A percentile compares a stretch with the other conserved stretches of the same genome.
These are phyloP conservation scores for Lentinula aciculospora DNA, from an alignment of 768 basidiomycete genomes.

Conservation along the genomic window DNA sequence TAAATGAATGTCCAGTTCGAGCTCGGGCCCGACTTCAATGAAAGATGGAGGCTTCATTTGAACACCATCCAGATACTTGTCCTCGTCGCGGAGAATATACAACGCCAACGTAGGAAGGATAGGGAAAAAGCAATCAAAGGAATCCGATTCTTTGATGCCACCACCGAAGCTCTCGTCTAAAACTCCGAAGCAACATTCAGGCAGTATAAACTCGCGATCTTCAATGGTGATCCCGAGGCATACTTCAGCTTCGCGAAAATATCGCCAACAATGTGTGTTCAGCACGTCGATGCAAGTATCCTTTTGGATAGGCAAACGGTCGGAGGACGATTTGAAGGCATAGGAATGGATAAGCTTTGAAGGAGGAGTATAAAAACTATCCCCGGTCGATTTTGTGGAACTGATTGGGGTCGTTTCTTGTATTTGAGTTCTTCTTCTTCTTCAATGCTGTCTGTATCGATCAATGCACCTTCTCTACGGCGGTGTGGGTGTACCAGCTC, in stretches of 20 bases:
- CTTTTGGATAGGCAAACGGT: neutral
- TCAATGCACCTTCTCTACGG: conserved; percentile 30
- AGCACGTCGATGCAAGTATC: conserved; percentile 18
- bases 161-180: conserved; percentile 42
- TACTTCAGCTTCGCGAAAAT: conserved; percentile 39
- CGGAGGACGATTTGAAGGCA: neutral
- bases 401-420: conserved; percentile 21
- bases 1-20: conserved; percentile 50
- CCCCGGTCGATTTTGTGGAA: too few relatives aligned
- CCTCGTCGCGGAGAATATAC: conserved; percentile 40
- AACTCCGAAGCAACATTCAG: conserved; percentile 48
- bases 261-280: conserved; percentile 42
- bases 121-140: conserved; percentile 49
- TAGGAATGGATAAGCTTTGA: neutral
- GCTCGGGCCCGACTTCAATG: conserved; percentile 46
- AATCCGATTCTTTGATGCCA: conserved; percentile 28
- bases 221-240: conserved; percentile 45
- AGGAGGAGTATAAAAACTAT: too few relatives aligned
- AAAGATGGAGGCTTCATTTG: conserved; percentile 19
- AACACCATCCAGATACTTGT: conserved; percentile 12
- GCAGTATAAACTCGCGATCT: conserved; percentile 51
- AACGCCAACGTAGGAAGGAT: conserved; percentile 47
- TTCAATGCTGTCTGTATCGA: conserved; percentile 5
- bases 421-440: conserved; percentile 21
- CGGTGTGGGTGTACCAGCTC: conserved; percentile 37